Conservation (phyloP, 192 early-diverging fungal genomes). For the Chytriomyces sp. region DNA sequence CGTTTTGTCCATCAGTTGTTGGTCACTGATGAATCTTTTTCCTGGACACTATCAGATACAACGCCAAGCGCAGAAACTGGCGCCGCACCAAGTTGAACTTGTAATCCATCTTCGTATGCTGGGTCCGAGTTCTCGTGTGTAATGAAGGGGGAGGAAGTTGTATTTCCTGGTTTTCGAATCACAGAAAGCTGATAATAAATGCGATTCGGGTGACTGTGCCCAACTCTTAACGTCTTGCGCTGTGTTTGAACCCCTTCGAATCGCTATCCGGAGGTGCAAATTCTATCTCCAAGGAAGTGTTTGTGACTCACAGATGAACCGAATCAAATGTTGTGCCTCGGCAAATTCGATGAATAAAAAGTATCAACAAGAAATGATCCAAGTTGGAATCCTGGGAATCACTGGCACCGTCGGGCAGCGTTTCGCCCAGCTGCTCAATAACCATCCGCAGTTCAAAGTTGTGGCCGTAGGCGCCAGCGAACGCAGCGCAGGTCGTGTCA, state of each 20-base stretch:
- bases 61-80: slow-evolving; percentile 99
- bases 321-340: too few relatives aligned
- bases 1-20: not conserved
- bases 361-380: slow-evolving; percentile 43
- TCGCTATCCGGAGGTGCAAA: too few relatives aligned
- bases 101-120: slow-evolving; percentile 58
- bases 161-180: too few relatives aligned
- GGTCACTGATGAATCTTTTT: not conserved
- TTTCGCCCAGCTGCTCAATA: slow-evolving; percentile 87
- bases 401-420: slow-evolving; percentile 98
- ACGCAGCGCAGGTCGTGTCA: slow-evolving; percentile 87
- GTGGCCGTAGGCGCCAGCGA: slow-evolving; percentile 88
- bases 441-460: slow-evolving; percentile 86
- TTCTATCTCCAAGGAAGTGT: too few relatives aligned
- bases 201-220: too few relatives aligned
- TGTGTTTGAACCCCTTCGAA: too few relatives aligned
- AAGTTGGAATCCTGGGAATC: slow-evolving; percentile 92
- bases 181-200: too few relatives aligned
- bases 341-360: not conserved
- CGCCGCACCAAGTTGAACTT: slow-evolving; percentile 97
- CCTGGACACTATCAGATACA: slow-evolving; percentile 73
- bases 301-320: too few relatives aligned
- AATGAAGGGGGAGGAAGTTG: not conserved
- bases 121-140: not conserved
- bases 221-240: too few relatives aligned